These are phyloP conservation scores for Entophlyctis luteolus DNA, from an alignment of 192 early-diverging fungal species.

Conservation along the genomic window DNA sequence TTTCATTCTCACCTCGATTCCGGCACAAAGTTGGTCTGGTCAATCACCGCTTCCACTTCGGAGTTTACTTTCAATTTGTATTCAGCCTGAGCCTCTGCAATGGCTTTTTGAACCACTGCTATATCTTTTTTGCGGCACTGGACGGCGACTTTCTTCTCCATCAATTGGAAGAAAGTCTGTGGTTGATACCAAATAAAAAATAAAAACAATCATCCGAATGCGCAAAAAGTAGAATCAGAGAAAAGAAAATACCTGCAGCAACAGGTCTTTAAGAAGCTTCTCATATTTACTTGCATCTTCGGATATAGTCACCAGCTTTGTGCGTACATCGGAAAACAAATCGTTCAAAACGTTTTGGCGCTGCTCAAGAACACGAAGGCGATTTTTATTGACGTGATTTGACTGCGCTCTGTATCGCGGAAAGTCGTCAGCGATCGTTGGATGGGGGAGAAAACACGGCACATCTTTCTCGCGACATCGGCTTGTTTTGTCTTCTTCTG, in stretches of 20 bases:
- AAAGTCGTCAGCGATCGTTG: too few relatives aligned
- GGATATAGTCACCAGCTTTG: slow-evolving; percentile 55
- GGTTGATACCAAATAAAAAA: not conserved
- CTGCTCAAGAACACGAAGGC: slow-evolving; percentile 79
- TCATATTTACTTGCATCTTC: slow-evolving; percentile 59
- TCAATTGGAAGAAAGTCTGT: slow-evolving; percentile 77
- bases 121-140: slow-evolving; percentile 70
- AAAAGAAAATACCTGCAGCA: slow-evolving; percentile 64
- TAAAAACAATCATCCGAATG: not conserved
- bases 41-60: slow-evolving; percentile 50
- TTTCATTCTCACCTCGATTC: slow-evolving; percentile 49
- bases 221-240: not conserved
- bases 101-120: slow-evolving; percentile 53
- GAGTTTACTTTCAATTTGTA: slow-evolving; percentile 58
- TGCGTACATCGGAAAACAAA: slow-evolving; percentile 70
- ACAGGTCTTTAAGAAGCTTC: slow-evolving; percentile 64
- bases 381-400: slow-evolving; percentile 93
- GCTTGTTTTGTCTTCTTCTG: slow-evolving; percentile 97
- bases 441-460: slow-evolving; percentile 31
- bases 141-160: slow-evolving; percentile 72
- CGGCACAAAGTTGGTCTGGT: slow-evolving; percentile 63
- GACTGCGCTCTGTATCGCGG: slow-evolving; percentile 69
- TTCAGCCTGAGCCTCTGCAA: slow-evolving; percentile 43
- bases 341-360: slow-evolving; percentile 84
- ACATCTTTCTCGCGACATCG: slow-evolving; percentile 93